Conservation (phyloP, 2,329 filamentous ascomycete genomes). For the Lithohypha guttulata region DNA sequence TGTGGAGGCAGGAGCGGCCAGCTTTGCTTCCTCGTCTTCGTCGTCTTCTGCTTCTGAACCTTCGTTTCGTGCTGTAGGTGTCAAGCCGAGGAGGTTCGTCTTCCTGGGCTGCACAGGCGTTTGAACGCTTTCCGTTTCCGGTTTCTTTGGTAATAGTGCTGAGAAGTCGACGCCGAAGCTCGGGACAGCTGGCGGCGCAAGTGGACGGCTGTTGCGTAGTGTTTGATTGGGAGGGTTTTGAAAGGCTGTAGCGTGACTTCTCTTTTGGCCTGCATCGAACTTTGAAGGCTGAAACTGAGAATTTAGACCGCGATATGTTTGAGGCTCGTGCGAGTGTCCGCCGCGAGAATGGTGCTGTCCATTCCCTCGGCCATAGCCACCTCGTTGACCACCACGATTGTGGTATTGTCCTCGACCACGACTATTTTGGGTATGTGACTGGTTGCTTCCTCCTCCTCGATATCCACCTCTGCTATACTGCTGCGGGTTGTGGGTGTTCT, state of each 20-base stretch:
- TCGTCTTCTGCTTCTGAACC: slow-evolving; percentile 37
- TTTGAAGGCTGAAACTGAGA: slow-evolving; percentile 2
- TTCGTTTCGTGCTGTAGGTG: slow-evolving; percentile 35
- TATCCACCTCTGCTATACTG: slow-evolving; percentile 11
- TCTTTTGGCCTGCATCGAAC: slow-evolving; percentile 15
- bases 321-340: too few relatives aligned
- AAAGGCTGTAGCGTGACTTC: slow-evolving; percentile 21
- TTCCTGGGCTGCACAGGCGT: slow-evolving; percentile 31
- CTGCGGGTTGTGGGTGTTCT: slow-evolving; percentile 10
- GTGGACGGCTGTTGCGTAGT: slow-evolving; percentile 12
- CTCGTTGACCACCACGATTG: slow-evolving; percentile 10
- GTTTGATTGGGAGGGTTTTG: background rate
- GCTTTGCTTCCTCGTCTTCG: slow-evolving; percentile 33
- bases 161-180: slow-evolving; percentile 20
- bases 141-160: slow-evolving; percentile 16
- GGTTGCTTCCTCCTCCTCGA: background rate
- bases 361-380: slow-evolving; percentile 9
- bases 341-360: slow-evolving; percentile 4
- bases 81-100: slow-evolving; percentile 38
- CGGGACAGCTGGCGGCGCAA: slow-evolving; percentile 19
- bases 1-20: slow-evolving; percentile 17
- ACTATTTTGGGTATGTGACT: background rate
- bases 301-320: too few relatives aligned
- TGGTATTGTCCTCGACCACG: slow-evolving; percentile 8
- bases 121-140: slow-evolving; percentile 15